These are phyloP conservation scores for Glonium stellatum DNA, from an alignment of 495 filamentous ascomycete species.

Conservation along the genomic window DNA sequence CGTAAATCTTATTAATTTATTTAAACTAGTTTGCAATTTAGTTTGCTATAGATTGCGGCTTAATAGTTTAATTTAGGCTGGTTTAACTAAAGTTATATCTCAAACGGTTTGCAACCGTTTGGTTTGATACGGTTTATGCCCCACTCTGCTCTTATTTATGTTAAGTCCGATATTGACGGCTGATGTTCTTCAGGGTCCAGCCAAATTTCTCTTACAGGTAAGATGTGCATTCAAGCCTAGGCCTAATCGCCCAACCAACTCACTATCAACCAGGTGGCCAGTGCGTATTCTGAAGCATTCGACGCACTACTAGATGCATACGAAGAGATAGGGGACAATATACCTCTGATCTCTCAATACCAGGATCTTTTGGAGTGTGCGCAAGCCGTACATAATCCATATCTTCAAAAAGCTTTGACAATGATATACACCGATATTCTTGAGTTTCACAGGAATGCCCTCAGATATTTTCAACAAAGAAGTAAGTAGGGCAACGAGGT, in stretches of 20 bases:
- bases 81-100: too few relatives aligned
- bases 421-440: slow-evolving; percentile 44
- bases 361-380: slow-evolving; percentile 9
- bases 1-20: too few relatives aligned
- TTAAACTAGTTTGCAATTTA: too few relatives aligned
- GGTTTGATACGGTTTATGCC: too few relatives aligned
- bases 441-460: slow-evolving; percentile 37
- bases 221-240: neutral
- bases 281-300: slow-evolving; percentile 33
- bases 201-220: slow-evolving; percentile 23
- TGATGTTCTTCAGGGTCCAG: slow-evolving; percentile 6
- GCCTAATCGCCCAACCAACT: neutral
- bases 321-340: slow-evolving; percentile 36
- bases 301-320: slow-evolving; percentile 42
- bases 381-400: slow-evolving; percentile 25
- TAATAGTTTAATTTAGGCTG: too few relatives aligned
- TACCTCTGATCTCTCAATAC: slow-evolving; percentile 38
- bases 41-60: too few relatives aligned
- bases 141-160: too few relatives aligned
- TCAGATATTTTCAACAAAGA: slow-evolving; percentile 33
- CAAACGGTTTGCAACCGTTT: too few relatives aligned
- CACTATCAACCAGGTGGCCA: slow-evolving; percentile 26
- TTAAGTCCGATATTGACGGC: too few relatives aligned
- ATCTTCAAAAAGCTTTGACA: slow-evolving; percentile 32
- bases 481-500: neutral